Conservation (phyloP, 495 filamentous ascomycete species). For the Darksidea phi region DNA sequence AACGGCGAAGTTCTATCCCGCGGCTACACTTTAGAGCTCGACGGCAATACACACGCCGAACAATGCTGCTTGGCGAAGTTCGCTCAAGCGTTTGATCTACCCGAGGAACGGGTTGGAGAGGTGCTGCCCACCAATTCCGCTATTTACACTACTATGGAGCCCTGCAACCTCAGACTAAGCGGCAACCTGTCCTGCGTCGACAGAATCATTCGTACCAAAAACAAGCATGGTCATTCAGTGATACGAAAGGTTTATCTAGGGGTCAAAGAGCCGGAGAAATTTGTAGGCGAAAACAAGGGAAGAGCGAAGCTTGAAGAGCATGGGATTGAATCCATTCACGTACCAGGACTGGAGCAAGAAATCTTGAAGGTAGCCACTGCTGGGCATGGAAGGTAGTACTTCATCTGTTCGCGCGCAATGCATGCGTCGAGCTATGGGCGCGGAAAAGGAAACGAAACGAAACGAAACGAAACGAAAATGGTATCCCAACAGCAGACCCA, state of each 20-base stretch:
- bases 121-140: conserved; percentile 58
- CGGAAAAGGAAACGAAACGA: too few relatives aligned
- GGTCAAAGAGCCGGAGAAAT: conserved; percentile 82
- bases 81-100: conserved; percentile 49
- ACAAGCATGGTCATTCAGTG: conserved; percentile 42
- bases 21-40: conserved; percentile 86
- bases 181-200: conserved; percentile 83
- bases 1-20: conserved; percentile 69
- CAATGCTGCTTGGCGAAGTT: conserved; percentile 85
- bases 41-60: conserved; percentile 94
- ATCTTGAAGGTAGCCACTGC: conserved; percentile 78
- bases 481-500: too few relatives aligned
- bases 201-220: conserved; percentile 63
- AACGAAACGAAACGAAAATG: too few relatives aligned
- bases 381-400: conserved; percentile 58
- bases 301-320: conserved; percentile 65
- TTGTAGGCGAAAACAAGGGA: conserved; percentile 78
- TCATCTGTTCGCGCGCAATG: too few relatives aligned
- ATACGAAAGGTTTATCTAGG: conserved; percentile 84
- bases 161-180: conserved; percentile 76
- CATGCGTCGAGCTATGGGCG: not conserved
- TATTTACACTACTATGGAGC: conserved; percentile 94
- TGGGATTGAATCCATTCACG: conserved; percentile 69
- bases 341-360: conserved; percentile 75
- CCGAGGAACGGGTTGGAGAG: conserved; percentile 56